Percentiles rank a stretch among this genome's conserved stretches.
Conservation (phyloP, 2,329 filamentous ascomycete species). For the Aspergillus brunneoviolaceus region DNA sequence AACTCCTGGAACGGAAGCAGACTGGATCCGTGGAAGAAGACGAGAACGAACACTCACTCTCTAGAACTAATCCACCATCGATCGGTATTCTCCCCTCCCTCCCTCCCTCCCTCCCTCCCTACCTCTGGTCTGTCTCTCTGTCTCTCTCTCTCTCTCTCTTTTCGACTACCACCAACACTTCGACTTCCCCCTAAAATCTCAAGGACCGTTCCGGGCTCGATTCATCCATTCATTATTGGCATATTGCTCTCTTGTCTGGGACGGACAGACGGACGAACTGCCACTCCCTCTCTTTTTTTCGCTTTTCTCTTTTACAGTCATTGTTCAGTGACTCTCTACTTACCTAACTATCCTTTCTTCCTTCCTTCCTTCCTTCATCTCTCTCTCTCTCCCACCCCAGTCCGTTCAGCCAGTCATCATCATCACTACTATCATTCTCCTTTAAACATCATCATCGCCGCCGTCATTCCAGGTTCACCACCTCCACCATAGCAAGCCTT, state of each 20-base stretch:
- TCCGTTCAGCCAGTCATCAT: neutral
- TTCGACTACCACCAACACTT: neutral
- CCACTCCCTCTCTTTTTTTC: neutral
- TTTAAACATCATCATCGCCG: neutral
- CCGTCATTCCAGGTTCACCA: neutral
- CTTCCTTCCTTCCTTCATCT: too few relatives aligned
- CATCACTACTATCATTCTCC: neutral
- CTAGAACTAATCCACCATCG: neutral
- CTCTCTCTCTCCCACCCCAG: neutral
- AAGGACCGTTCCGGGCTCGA: slow-evolving; percentile 16
- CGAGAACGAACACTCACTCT: neutral
- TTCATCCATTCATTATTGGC: slow-evolving; percentile 1
- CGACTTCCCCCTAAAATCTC: slow-evolving; percentile 4
- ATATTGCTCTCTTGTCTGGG: neutral
- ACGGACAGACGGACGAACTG: neutral
- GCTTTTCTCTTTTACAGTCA: neutral
- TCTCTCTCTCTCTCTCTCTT: neutral
- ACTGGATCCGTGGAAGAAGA: slow-evolving; percentile 18
- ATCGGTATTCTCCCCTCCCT: slow-evolving; percentile 1
- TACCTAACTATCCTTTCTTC: too few relatives aligned
- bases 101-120: neutral
- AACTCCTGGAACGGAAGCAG: slow-evolving; percentile 17
- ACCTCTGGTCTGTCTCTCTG: neutral
- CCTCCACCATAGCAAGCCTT: neutral
- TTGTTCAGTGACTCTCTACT: neutral